Evolutionary conservation across 208 protist species (phyloP).

Genomic region (Trypanosomatidae sp.): DNA sequence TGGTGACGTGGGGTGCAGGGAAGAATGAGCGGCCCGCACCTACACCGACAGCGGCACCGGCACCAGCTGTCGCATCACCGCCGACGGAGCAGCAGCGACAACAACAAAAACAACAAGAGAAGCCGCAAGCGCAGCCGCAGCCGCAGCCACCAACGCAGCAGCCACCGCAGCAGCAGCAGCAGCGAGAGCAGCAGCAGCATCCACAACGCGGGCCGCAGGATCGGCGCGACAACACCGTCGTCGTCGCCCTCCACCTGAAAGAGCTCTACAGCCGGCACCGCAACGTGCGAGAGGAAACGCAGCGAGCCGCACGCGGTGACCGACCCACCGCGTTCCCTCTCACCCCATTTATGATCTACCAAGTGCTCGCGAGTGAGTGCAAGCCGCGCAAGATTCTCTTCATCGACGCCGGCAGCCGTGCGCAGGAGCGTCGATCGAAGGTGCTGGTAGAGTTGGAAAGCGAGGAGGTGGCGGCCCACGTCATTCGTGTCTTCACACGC

Average conservation of each 20-base stretch:
- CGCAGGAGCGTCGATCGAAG: constrained; percentile 12
- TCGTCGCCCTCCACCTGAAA: constrained; percentile 1
- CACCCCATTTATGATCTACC: constrained; percentile 52
- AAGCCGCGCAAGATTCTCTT: constrained; percentile 48
- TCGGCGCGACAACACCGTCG: no score
- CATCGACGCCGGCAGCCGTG: constrained; percentile 13
- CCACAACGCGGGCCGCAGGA: no score
- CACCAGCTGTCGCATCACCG: background rate
- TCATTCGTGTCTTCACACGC: constrained; percentile 37
- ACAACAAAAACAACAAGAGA: no score
- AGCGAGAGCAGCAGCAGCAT: no score
- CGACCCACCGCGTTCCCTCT: constrained; percentile 20
- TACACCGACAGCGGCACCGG: background rate
- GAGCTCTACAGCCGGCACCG: constrained; percentile 21
- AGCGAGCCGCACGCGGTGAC: background rate
- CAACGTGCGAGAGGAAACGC: constrained; percentile 1
- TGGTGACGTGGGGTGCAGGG: constrained; percentile 26
- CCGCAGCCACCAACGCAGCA: background rate
- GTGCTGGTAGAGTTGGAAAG: constrained; percentile 51
- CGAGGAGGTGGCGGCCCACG: constrained; percentile 25
- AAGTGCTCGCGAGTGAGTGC: constrained; percentile 42
- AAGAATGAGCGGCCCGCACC: background rate
- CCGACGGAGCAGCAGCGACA: no score
- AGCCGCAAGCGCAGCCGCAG: no score
- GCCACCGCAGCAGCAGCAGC: background rate